Conservation (phyloP, 2,329 filamentous ascomycete genomes). For the Sordariomycetes sp. region DNA sequence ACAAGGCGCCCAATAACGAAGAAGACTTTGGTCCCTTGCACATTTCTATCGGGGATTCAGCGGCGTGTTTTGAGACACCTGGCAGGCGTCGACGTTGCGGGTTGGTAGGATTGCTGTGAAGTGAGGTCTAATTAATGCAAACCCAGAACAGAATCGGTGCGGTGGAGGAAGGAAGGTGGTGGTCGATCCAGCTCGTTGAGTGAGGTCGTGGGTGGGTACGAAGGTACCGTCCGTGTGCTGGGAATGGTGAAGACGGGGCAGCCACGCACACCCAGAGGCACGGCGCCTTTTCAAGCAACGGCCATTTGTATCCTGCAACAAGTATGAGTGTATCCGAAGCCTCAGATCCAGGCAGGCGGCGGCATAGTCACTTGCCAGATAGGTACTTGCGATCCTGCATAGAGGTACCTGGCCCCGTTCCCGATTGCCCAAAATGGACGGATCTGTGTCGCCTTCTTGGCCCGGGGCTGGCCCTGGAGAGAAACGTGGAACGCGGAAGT, state of each 20-base stretch:
- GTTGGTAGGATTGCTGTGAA: not conserved
- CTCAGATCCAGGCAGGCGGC: not conserved
- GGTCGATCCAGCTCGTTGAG: not conserved
- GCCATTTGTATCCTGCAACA: conserved; percentile 1
- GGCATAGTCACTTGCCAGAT: not conserved
- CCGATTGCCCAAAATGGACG: not conserved
- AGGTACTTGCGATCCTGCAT: conserved; percentile 1
- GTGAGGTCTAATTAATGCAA: conserved; percentile 1
- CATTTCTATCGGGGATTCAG: not conserved
- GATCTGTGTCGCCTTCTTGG: not conserved
- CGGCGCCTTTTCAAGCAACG: not conserved
- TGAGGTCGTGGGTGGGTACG: conserved; percentile 5
- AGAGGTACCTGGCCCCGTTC: conserved; percentile 1
- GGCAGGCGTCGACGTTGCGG: not conserved
- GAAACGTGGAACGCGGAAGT: not conserved
- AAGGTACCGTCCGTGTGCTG: conserved; percentile 4
- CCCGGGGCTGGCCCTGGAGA: not conserved
- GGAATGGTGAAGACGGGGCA: not conserved
- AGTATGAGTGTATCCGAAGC: not conserved
- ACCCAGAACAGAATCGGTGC: not conserved
- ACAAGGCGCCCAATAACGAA: not conserved
- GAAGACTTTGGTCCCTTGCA: not conserved
- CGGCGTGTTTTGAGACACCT: not conserved
- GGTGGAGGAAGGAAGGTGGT: not conserved
- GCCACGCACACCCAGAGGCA: not conserved